Evolutionary conservation across 2,329 filamentous ascomycete species (phyloP).

Genomic region (Colletotrichum lindemuthianum): DNA sequence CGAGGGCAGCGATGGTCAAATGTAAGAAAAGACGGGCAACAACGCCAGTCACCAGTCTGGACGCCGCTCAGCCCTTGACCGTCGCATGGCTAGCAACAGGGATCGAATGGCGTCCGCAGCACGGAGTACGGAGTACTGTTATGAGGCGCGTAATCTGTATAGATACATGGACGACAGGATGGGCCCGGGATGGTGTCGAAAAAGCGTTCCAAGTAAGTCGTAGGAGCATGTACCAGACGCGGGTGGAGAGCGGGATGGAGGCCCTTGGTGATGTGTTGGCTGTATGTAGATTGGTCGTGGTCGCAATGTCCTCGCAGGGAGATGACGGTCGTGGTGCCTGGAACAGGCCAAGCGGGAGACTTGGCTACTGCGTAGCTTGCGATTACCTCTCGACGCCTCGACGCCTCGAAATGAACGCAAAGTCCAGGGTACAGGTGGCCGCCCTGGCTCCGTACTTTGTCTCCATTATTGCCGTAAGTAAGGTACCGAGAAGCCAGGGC

Average conservation of each 20-base stretch:
- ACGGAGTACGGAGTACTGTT: too few species aligned
- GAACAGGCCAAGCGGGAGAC: slow-evolving; percentile 26
- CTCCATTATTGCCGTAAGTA: too few species aligned
- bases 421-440: too few species aligned
- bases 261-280: background rate
- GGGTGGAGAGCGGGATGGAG: background rate
- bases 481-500: too few species aligned
- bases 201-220: slow-evolving; percentile 17
- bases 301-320: slow-evolving; percentile 13
- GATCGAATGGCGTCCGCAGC: background rate
- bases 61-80: slow-evolving; percentile 20
- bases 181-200: slow-evolving; percentile 21
- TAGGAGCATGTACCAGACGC: background rate
- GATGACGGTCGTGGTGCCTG: slow-evolving; percentile 4
- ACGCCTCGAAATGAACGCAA: too few species aligned
- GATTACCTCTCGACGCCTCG: too few species aligned
- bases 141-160: background rate
- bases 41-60: slow-evolving; percentile 16
- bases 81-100: slow-evolving; percentile 29
- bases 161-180: slow-evolving; percentile 5
- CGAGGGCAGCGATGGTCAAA: slow-evolving; percentile 16
- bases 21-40: slow-evolving; percentile 5
- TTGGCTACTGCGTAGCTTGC: slow-evolving; percentile 12
- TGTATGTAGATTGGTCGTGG: slow-evolving; percentile 20
- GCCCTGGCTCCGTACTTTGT: too few species aligned